Percentiles rank a stretch among this genome's conserved stretches.
phyloP scores from a whole-genome alignment of 192 early-diverging fungal species.

The Coemansia sp. region DNA sequence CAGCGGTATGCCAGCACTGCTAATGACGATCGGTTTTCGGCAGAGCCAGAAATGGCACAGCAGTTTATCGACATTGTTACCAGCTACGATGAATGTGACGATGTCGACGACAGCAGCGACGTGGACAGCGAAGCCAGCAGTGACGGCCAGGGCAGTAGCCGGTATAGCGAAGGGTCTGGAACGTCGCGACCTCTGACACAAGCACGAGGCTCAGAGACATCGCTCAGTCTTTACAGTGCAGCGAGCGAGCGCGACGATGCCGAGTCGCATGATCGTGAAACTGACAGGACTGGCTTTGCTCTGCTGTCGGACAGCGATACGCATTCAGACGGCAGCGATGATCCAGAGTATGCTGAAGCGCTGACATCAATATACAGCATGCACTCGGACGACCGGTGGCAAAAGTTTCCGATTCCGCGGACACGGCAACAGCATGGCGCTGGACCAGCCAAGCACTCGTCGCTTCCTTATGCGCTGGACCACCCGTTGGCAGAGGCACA shows the following conservation, averaged over 20 bases:
- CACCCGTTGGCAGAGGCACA: constrained; percentile 3
- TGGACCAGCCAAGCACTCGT: constrained; percentile 8
- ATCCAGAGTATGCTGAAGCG: constrained; percentile 9
- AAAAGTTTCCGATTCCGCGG: neutral
- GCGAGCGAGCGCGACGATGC: constrained; percentile 16
- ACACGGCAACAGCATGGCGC: neutral
- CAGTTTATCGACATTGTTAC: constrained; percentile 10
- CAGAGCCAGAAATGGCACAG: constrained; percentile 4
- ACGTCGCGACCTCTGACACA: constrained; percentile 28
- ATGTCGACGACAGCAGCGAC: neutral
- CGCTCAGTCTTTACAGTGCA: constrained; percentile 33
- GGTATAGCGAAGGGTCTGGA: constrained; percentile 16
- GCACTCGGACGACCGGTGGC: constrained; percentile 6
- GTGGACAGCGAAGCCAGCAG: neutral
- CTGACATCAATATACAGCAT: neutral
- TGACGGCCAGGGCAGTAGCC: neutral
- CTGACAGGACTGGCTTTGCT: neutral
- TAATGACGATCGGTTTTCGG: neutral
- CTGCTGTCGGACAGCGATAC: neutral
- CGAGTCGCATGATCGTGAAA: neutral
- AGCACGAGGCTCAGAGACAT: constrained; percentile 18
- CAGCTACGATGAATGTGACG: constrained; percentile 1
- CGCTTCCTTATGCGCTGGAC: constrained; percentile 1
- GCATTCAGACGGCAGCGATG: constrained; percentile 1
- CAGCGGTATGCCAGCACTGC: constrained; percentile 12